Conservation (phyloP, 1,139 yeast genomes). For the Scheffersomyces cryptocercus region DNA sequence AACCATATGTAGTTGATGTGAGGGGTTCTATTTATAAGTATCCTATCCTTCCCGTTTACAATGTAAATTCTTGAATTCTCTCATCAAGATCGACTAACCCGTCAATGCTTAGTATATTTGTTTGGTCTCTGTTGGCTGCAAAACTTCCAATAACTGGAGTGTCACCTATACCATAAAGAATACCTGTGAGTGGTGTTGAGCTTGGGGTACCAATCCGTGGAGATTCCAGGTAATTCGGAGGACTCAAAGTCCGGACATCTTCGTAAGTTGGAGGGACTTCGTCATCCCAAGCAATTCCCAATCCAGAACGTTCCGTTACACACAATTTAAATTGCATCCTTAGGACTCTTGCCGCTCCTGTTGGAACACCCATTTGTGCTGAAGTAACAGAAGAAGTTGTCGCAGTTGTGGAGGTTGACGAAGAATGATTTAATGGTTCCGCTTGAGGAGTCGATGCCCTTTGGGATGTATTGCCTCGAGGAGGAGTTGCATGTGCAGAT, state of each 20-base stretch:
- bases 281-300: constrained; percentile 98
- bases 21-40: not conserved
- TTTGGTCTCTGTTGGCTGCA: constrained; percentile 18
- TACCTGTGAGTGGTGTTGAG: constrained; percentile 16
- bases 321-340: constrained; percentile 88
- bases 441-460: no score
- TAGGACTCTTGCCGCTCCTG: constrained; percentile 92
- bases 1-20: not conserved
- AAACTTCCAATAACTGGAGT: constrained; percentile 33
- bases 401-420: not conserved
- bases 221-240: constrained; percentile 68
- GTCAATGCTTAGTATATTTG: constrained; percentile 24
- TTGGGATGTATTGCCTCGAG: no score
- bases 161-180: constrained; percentile 47
- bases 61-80: constrained; percentile 34
- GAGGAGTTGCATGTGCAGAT: constrained; percentile 3
- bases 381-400: not conserved
- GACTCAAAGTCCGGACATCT: constrained; percentile 77
- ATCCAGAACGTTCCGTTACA: constrained; percentile 86
- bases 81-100: constrained; percentile 34
- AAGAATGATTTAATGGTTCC: no score
- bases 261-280: constrained; percentile 97
- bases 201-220: constrained; percentile 24
- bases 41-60: constrained; percentile 9
- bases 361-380: constrained; percentile 67